These are phyloP conservation scores for Immersiporthe knoxdaviesiana DNA, from an alignment of 2,329 filamentous ascomycete genomes.

Conservation along the genomic window DNA sequence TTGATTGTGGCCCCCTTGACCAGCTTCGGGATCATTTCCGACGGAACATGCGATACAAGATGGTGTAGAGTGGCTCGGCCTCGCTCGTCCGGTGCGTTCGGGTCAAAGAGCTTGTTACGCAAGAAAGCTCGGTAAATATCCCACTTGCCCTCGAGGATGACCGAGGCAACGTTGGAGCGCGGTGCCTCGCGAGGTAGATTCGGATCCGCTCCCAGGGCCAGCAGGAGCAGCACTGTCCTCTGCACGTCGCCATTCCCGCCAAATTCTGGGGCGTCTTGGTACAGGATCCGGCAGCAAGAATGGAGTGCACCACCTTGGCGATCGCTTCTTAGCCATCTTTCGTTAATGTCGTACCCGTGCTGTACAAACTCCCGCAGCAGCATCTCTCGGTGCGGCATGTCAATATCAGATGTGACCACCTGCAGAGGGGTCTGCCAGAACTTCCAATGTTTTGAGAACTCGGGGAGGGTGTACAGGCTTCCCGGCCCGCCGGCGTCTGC, in stretches of 20 bases:
- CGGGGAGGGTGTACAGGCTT: neutral
- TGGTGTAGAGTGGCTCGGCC: neutral
- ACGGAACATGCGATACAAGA: neutral
- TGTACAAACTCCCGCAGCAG: neutral
- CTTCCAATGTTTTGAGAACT: neutral
- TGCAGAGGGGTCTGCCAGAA: neutral
- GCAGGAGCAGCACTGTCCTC: neutral
- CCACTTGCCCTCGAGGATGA: neutral
- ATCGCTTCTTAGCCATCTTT: neutral
- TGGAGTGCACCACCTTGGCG: neutral
- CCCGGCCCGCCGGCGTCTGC: neutral
- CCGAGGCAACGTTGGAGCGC: neutral
- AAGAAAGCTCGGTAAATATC: neutral
- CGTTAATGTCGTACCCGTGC: neutral
- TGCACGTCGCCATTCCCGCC: neutral
- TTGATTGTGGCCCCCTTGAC: neutral
- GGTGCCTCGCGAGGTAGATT: neutral
- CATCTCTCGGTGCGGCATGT: neutral
- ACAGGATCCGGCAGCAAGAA: neutral
- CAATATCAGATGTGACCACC: neutral
- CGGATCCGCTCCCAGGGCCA: neutral
- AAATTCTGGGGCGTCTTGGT: neutral
- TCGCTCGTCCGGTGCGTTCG: neutral
- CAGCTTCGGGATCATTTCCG: neutral
- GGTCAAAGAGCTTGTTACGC: neutral